These are phyloP conservation scores for Cryptosporidium tyzzeri DNA, from an alignment of 169 alveolate genomes.

Conservation along the genomic window DNA sequence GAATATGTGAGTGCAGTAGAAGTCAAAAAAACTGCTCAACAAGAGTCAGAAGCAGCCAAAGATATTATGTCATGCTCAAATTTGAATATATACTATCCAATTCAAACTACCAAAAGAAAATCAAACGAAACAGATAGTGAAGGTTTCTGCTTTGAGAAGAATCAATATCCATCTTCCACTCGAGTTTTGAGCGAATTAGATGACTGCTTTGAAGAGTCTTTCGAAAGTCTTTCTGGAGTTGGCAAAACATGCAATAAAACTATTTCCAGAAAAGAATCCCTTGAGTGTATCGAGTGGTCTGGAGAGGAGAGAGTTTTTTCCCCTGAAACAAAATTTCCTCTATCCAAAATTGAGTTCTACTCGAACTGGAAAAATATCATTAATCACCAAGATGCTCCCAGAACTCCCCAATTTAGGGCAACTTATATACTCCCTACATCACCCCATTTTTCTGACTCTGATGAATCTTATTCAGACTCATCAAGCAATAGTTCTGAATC, in stretches of 20 bases:
- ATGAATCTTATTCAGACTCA: neutral
- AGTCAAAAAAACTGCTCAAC: neutral
- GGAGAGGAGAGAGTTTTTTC: constrained; percentile 53
- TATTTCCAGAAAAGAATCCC: constrained; percentile 10
- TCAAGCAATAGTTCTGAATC: constrained; percentile 27
- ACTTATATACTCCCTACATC: neutral
- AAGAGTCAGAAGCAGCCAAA: neutral
- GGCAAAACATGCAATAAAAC: neutral
- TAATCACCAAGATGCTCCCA: constrained; percentile 49
- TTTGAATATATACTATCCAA: constrained; percentile 6
- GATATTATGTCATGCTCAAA: constrained; percentile 14
- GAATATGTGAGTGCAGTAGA: neutral
- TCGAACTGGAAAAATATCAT: constrained; percentile 46
- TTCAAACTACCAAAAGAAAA: neutral
- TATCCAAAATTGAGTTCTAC: constrained; percentile 14
- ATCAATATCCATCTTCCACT: neutral
- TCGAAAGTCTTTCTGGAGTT: constrained; percentile 2
- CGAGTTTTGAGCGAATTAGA: constrained; percentile 24
- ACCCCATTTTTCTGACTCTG: constrained; percentile 10
- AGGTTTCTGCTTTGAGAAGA: constrained; percentile 4
- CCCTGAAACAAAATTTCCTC: neutral
- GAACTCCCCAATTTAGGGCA: constrained; percentile 45
- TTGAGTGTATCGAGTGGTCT: constrained; percentile 42
- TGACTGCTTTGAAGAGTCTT: constrained; percentile 9
- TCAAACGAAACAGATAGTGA: constrained; percentile 12